phyloP scores from a whole-genome alignment of 352 stramenopile genomes.

The Phytophthora sp. region DNA sequence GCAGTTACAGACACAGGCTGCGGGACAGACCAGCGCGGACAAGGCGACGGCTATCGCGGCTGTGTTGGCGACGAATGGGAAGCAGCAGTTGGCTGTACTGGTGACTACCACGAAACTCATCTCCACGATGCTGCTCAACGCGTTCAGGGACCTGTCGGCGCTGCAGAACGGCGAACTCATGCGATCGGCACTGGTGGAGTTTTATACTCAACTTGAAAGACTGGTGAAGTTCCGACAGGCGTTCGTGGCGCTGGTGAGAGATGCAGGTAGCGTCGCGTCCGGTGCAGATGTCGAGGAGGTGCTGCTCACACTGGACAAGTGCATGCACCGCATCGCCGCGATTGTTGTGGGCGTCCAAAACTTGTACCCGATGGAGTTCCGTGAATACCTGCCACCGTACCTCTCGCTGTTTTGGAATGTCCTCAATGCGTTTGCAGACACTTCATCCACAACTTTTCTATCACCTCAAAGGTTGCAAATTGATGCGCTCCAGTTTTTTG shows the following conservation, averaged over 20 bases:
- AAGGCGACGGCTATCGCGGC: constrained; percentile 15
- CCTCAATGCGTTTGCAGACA: constrained; percentile 31
- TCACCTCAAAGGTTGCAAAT: constrained; percentile 60
- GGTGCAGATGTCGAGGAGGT: constrained; percentile 13
- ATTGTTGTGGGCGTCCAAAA: constrained; percentile 80
- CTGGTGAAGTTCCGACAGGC: constrained; percentile 54
- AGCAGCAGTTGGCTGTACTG: constrained; percentile 44
- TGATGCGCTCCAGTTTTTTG: constrained; percentile 79
- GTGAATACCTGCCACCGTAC: constrained; percentile 73
- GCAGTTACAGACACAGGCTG: constrained; percentile 23
- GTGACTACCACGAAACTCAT: constrained; percentile 71
- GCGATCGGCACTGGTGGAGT: constrained; percentile 60
- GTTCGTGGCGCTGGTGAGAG: constrained; percentile 11
- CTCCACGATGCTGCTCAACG: constrained; percentile 70
- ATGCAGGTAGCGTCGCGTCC: neutral
- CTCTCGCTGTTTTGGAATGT: constrained; percentile 73
- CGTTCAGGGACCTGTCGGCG: constrained; percentile 64
- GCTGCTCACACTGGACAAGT: constrained; percentile 58
- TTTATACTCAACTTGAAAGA: constrained; percentile 76
- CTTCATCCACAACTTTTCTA: constrained; percentile 1
- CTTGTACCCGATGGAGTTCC: constrained; percentile 86
- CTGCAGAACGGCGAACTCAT: constrained; percentile 67
- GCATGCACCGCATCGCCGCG: constrained; percentile 62
- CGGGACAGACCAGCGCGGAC: neutral
- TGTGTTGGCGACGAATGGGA: constrained; percentile 10